Percentiles rank a stretch among this genome's conserved stretches.
phyloP scores from a whole-genome alignment of 441 rosid genomes.

The Gossypium trilobum region DNA sequence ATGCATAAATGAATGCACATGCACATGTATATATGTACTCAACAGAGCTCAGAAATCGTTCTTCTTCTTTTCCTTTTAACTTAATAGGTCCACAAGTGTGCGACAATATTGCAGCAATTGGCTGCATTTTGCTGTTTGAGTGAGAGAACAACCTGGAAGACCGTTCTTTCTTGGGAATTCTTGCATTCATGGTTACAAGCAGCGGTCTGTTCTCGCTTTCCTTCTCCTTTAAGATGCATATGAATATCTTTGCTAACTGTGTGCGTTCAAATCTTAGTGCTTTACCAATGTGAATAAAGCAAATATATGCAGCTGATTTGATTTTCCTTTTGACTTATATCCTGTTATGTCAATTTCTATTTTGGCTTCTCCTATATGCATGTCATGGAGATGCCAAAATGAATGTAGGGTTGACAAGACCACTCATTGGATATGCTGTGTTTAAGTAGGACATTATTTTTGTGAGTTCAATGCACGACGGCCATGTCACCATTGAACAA shows the following conservation, averaged over 20 bases:
- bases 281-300: background rate
- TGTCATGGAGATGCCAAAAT: constrained; percentile 3
- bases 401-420: background rate
- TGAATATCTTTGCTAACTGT: constrained; percentile 1
- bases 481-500: background rate
- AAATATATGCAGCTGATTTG: background rate
- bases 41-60: background rate
- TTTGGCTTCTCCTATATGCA: constrained; percentile 4
- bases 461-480: background rate
- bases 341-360: background rate
- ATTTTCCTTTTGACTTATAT: background rate
- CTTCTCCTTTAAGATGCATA: background rate
- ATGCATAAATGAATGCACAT: background rate
- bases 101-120: constrained; percentile 81
- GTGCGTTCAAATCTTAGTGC: background rate
- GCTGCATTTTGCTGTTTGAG: constrained; percentile 85
- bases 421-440: background rate
- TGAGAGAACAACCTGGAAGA: constrained; percentile 67
- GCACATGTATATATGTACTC: background rate
- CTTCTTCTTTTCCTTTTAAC: constrained; percentile 18
- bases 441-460: background rate
- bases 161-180: constrained; percentile 70
- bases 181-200: constrained; percentile 79
- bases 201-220: constrained; percentile 52
- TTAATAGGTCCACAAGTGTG: constrained; percentile 78